Base-by-base conservation (phyloP, 768 basidiomycete species). In the Rhodotorula graminis region DNA sequence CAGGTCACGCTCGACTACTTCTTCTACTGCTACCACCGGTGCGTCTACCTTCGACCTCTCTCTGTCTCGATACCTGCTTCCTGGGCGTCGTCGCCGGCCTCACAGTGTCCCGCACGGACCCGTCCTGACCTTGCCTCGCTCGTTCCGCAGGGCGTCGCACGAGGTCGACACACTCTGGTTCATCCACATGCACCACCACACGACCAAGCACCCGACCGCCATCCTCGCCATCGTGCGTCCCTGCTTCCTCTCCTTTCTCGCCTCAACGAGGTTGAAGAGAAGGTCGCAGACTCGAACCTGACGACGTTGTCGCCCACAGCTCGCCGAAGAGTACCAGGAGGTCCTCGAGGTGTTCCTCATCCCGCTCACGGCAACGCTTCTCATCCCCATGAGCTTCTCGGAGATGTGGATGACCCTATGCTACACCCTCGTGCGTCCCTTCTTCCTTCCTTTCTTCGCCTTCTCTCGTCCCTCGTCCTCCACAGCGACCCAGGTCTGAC, bases 21-120 rank as follows among this genome's bases (percentile, higher is more conserved):
- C 59, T 72, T 72, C 58, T 72, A 72, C 60, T 53, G 33, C 47
- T 72, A 72, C 64, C 71, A 72, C 59, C 67, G 71, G 44, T 46
- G 44, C 12, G 44, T 46, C 14, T 37, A 37, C 37, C 37, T 37
- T 37, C 9, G 5, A 37, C 37, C 44, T 46, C 44, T 46, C 44
- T 46, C 44, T 37, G 37, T 37, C 37, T 4, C 37, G 37, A n/a
- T n/a, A n/a, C n/a, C n/a, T n/a, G n/a, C n/a, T n/a, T n/a, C n/a
- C n/a, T n/a, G n/a, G n/a, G n/a, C n/a, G n/a, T n/a, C n/a, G n/a
- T n/a, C n/a, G n/a, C n/a, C n/a, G n/a, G n/a, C n/a, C n/a, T n/a
- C n/a, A n/a, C n/a, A n/a, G n/a, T 37, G 37, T 37, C 37, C 5
- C 37, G 37, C 37, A 5, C 9, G 37, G 37, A 37, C 37, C 37